A percentile compares a stretch with the other conserved stretches of the same genome.
Conservation (phyloP, 1,139 yeast species). For the Blastobotrys buckinghamii region DNA sequence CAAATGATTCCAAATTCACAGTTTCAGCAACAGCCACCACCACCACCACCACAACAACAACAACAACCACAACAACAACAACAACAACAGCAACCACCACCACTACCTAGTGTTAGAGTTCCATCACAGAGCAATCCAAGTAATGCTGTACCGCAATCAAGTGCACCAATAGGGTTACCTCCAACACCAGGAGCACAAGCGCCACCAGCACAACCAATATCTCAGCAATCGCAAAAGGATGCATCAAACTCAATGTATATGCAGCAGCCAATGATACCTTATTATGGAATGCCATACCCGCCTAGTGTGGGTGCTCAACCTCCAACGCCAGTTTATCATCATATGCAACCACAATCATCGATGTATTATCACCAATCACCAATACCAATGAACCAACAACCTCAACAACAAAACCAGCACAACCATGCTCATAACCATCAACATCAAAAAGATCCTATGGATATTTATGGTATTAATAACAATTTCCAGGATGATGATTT, state of each 20-base stretch:
- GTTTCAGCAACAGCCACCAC: too few relatives aligned
- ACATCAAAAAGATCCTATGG: not conserved
- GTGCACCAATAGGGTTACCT: not conserved
- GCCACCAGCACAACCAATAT: too few relatives aligned
- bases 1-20: too few relatives aligned
- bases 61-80: not conserved
- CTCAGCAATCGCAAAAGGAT: too few relatives aligned
- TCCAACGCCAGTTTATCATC: slow-evolving; percentile 1
- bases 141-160: too few relatives aligned
- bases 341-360: not conserved
- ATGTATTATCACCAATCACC: not conserved
- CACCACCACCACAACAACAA: too few relatives aligned
- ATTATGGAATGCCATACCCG: too few relatives aligned
- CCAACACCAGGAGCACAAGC: not conserved
- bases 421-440: not conserved
- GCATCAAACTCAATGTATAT: too few relatives aligned
- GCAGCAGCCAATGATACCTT: too few relatives aligned
- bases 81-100: not conserved
- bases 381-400: not conserved
- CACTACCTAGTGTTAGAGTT: too few relatives aligned
- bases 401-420: slow-evolving; percentile 3
- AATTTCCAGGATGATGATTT: slow-evolving; percentile 20
- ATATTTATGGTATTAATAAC: slow-evolving; percentile 9
- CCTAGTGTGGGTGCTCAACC: not conserved
- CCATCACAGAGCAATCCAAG: too few relatives aligned